Evolutionary conservation across 2,329 filamentous ascomycete genomes (phyloP), one percentile per base, ranked within the genome.

Genomic region (Penicillium oxalicum): DNA sequence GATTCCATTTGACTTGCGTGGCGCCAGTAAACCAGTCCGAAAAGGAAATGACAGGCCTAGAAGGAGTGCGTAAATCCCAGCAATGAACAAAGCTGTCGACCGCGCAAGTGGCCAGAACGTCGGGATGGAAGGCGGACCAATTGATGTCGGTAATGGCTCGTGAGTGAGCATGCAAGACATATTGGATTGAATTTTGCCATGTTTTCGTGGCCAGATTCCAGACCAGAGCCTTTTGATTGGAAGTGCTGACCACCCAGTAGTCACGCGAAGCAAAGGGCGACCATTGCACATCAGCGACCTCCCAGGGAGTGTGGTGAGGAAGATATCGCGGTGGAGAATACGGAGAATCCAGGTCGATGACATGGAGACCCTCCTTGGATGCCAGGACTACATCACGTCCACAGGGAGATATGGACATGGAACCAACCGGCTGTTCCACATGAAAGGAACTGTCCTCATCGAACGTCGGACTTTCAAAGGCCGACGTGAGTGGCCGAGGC

Each of bases 251-350:
- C 13, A 96, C 86, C 91, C 91, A 96, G 61, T 91, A 91, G 66
- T 95, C 88, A 41, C 91, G 82, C 18, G 81, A 82, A 9, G 91
- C 87, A 66, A 96, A 95, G 0, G 91, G 91, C 9, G 89, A 95
- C 91, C 91, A 96, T 69, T 96, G 91, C 28, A 95, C 91, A 68
- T 96, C 91, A 9, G 91, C 90, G 4, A 95, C 91, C 44, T 95
- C 83, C 89, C 91, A 96, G n/a, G 88, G 86, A 38, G 89, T 84
- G 47, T 88, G 86, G 69, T 95, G 88, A 53, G 86, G 86, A 58
- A 96, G 78, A 61, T 90, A 86, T 13, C 90, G 85, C 13, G 91
- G 91, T 8, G 87, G 86, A 51, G 86, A 93, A 65, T 90, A 93
- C 0, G 89, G 89, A 9, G 84, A 90, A 71, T 96, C 91, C 40